Base-by-base conservation (phyloP, 1,284 basidiomycete genomes). In the Neotropicomus parvogracilis region DNA sequence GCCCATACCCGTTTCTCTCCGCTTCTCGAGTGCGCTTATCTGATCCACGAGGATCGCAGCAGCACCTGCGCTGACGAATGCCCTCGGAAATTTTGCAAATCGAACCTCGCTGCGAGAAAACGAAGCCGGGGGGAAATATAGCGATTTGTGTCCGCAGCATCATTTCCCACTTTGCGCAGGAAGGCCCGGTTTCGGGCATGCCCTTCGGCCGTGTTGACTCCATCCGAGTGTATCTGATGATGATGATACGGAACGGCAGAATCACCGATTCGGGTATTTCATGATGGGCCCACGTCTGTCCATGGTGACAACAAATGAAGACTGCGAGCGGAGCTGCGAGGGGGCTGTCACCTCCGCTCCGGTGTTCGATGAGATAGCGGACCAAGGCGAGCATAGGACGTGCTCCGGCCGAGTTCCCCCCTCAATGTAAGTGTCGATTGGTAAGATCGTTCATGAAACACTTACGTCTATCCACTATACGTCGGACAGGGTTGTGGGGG, bases 401-500 rank as follows among this genome's bases (percentile, higher is more conserved):
- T 16, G 35, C 41, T 44, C 47, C 50, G 31, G 45, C 42, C 6
- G 40, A 54, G n/a, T 76, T n/a, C 73, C n/a, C 75, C n/a, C 75
- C 4, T 59, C 62, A 11, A 77, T 28, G 44, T 77, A 69, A 54
- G 26, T 74, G 5, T 60, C 56, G 44, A 77, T 69, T 3, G 65
- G n/a, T 63, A 39, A 69, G 57, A 14, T 57, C 55, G 28, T 69
- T 54, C 36, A 73, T 59, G n/a, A 77, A 67, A 53, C 73, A 68
- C 40, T 60, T 52, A 56, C 74, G 73, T 1, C 70, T 64, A 8
- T 70, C 63, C 39, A 74, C 57, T 1, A 64, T 1, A 64, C 64
- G 51, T 77, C 74, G 26, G 75, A 60, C 9, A 78, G 64, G 8
- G 72, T 70, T n/a, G 74, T 62, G 3, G 75, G 75, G 63, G 74